A percentile compares a stretch with the other conserved stretches of the same genome.
phyloP scores from a whole-genome alignment of 2,329 filamentous ascomycete species.

The Nothomitra cinnamomea region DNA sequence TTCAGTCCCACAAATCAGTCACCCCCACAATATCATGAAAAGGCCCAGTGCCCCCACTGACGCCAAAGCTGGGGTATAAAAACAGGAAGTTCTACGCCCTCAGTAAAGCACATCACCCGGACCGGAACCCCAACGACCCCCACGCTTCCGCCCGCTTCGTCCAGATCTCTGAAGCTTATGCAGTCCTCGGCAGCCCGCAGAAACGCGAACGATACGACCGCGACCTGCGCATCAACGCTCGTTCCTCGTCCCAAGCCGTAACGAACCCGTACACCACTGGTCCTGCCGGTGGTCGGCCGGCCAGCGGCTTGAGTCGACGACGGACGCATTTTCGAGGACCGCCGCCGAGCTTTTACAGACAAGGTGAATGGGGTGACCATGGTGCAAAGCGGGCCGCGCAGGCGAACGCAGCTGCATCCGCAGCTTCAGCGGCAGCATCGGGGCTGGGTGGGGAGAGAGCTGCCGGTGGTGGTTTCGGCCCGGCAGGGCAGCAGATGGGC shows the following conservation, averaged over 20 bases:
- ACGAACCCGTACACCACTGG: constrained; percentile 27
- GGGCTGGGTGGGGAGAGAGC: not conserved
- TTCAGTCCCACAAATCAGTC: constrained; percentile 21
- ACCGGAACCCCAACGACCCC: constrained; percentile 68
- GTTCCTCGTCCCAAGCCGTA: constrained; percentile 17
- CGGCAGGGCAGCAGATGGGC: constrained; percentile 7
- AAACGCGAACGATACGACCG: constrained; percentile 73
- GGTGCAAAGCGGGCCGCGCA: constrained; percentile 35
- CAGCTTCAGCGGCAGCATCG: constrained; percentile 8
- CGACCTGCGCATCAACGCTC: constrained; percentile 32
- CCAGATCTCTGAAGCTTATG: constrained; percentile 70
- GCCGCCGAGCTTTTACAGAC: constrained; percentile 74
- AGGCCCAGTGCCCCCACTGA: not conserved
- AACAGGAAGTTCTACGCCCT: constrained; percentile 63
- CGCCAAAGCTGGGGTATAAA: not conserved
- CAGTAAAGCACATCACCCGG: constrained; percentile 83
- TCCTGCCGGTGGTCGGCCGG: constrained; percentile 57
- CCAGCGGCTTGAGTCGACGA: constrained; percentile 64
- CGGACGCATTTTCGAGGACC: constrained; percentile 66
- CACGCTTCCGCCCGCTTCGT: constrained; percentile 60
- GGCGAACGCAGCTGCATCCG: constrained; percentile 14
- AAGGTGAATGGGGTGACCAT: constrained; percentile 59
- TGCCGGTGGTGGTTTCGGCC: constrained; percentile 3
- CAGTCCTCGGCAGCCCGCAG: constrained; percentile 50
- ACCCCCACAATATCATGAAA: not conserved